phyloP scores from a whole-genome alignment of 371 early-diverging fungal genomes.

The Apophysomyces variabilis region DNA sequence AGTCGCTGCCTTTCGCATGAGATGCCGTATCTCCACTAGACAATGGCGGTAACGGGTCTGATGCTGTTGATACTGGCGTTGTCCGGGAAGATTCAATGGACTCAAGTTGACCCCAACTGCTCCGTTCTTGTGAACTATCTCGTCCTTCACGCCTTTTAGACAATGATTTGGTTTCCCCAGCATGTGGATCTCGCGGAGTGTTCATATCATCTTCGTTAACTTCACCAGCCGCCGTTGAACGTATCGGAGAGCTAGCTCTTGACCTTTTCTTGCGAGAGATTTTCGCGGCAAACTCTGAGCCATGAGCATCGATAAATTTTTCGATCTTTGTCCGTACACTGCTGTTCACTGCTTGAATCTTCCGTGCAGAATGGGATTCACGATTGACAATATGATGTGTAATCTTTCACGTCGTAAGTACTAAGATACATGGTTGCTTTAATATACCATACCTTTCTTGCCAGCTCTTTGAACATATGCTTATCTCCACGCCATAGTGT shows the following conservation, averaged over 20 bases:
- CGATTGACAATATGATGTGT: slow-evolving; percentile 56
- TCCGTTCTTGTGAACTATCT: background rate
- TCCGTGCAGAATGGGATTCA: slow-evolving; percentile 43
- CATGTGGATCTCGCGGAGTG: background rate
- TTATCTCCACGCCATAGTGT: slow-evolving; percentile 50
- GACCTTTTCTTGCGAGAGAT: slow-evolving; percentile 15
- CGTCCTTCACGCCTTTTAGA: background rate
- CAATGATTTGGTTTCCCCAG: background rate
- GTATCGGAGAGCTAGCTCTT: background rate
- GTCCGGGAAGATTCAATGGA: background rate
- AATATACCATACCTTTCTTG: slow-evolving; percentile 40
- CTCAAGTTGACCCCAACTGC: background rate
- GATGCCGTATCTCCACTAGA: background rate
- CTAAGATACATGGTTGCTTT: background rate
- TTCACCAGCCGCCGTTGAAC: background rate
- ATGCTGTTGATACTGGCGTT: background rate
- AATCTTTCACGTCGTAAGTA: slow-evolving; percentile 25
- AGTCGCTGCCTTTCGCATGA: background rate
- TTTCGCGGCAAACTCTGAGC: slow-evolving; percentile 31
- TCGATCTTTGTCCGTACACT: slow-evolving; percentile 44
- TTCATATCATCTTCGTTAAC: background rate
- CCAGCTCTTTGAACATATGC: slow-evolving; percentile 53
- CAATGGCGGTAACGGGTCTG: background rate
- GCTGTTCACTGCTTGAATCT: slow-evolving; percentile 36
- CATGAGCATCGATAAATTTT: slow-evolving; percentile 51